These are phyloP conservation scores for Verbena officinalis DNA, from an alignment of 257 asterid species.

Conservation along the genomic window DNA sequence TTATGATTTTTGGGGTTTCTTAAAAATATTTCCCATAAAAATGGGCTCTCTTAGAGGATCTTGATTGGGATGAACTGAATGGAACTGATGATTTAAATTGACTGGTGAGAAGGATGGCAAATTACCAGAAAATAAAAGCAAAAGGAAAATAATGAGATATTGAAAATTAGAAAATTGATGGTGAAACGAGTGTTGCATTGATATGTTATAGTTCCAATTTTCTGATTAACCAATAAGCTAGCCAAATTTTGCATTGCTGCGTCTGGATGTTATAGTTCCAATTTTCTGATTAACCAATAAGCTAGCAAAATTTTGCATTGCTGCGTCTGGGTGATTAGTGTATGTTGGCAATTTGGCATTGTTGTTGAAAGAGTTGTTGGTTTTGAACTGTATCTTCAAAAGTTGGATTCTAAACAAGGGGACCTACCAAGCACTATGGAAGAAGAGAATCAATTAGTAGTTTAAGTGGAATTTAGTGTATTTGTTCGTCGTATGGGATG, in stretches of 20 bases:
- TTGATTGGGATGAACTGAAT: slow-evolving; percentile 5
- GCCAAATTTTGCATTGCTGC: background rate
- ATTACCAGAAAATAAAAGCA: background rate
- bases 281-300: background rate
- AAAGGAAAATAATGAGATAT: background rate
- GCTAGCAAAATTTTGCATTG: background rate
- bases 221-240: background rate
- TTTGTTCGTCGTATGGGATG: slow-evolving; percentile 1
- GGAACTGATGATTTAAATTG: background rate
- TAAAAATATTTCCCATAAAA: background rate
- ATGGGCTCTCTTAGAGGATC: background rate
- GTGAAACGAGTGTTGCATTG: slow-evolving; percentile 20
- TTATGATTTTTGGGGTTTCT: background rate
- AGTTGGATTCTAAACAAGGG: slow-evolving; percentile 10
- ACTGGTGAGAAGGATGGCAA: background rate
- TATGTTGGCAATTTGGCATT: background rate
- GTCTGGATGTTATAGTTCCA: background rate
- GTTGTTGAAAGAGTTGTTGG: background rate
- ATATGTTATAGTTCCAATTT: slow-evolving; percentile 2
- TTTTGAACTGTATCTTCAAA: slow-evolving; percentile 9
- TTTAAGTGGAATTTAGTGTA: background rate
- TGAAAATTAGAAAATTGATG: background rate
- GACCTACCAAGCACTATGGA: background rate
- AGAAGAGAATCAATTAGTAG: background rate
- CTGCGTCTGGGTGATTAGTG: background rate